phyloP scores from a whole-genome alignment of 768 basidiomycete genomes.

The Dioszegia hungarica region DNA sequence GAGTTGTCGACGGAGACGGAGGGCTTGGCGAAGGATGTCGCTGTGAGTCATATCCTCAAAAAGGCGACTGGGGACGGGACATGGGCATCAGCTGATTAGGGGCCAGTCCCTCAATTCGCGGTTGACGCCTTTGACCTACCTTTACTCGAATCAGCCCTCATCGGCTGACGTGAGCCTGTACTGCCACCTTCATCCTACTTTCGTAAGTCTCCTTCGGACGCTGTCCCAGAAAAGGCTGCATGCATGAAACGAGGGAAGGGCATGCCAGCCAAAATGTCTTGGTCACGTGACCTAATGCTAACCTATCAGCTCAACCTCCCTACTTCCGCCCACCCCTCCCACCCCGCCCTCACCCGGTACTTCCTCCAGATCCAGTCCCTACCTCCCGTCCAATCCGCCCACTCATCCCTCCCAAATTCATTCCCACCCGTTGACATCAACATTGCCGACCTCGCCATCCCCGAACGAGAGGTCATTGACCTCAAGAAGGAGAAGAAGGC shows the following conservation, averaged over 20 bases:
- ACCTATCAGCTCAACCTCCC: conserved; percentile 44
- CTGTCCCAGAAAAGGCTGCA: too few species aligned
- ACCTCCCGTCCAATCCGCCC: conserved; percentile 59
- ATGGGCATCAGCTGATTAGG: background rate
- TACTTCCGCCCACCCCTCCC: conserved; percentile 72
- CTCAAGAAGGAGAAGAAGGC: conserved; percentile 59
- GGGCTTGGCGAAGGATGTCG: conserved; percentile 30
- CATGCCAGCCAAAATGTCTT: background rate
- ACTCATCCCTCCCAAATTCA: conserved; percentile 48
- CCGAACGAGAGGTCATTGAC: conserved; percentile 59
- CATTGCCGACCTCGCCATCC: conserved; percentile 66
- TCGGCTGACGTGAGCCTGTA: conserved; percentile 88
- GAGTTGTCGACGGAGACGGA: conserved; percentile 29
- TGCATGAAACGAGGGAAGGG: too few species aligned
- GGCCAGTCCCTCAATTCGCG: conserved; percentile 65
- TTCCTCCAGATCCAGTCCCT: conserved; percentile 87
- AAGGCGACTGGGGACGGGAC: background rate
- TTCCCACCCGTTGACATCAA: conserved; percentile 62
- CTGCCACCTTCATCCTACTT: conserved; percentile 72
- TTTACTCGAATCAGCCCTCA: conserved; percentile 77
- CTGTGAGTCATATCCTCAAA: conserved; percentile 19
- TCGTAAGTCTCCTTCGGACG: conserved; percentile 60
- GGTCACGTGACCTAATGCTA: conserved; percentile 1
- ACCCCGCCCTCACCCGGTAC: conserved; percentile 82
- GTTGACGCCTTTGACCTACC: conserved; percentile 72